A percentile compares a stretch with the other conserved stretches of the same genome.
These are phyloP conservation scores for Ceratocystis cacaofunesta DNA, from an alignment of 2,329 filamentous ascomycete species.

Conservation along the genomic window DNA sequence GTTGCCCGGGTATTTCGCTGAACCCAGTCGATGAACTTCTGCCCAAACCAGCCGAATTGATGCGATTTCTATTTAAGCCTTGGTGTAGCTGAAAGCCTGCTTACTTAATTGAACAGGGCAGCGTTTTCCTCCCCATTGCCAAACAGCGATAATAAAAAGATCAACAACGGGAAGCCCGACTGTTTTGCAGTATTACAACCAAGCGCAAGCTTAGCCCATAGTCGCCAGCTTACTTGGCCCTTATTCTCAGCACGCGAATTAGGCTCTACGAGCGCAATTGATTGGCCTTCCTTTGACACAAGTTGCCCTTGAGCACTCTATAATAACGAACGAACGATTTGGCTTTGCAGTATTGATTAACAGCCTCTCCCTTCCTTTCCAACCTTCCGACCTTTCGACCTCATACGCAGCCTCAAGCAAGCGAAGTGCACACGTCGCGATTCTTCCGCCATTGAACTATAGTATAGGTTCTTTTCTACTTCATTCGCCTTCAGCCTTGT, in stretches of 20 bases:
- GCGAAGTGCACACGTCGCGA: background rate
- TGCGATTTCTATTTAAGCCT: background rate
- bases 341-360: background rate
- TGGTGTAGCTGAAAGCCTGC: background rate
- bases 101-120: background rate
- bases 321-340: background rate
- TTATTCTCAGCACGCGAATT: background rate
- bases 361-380: background rate
- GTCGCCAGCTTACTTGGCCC: background rate
- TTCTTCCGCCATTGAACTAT: background rate
- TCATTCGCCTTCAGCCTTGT: conserved; percentile 1
- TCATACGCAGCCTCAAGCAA: background rate
- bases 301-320: background rate
- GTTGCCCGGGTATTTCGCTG: no score
- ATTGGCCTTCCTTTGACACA: background rate
- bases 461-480: background rate
- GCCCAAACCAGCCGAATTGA: no score
- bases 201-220: background rate
- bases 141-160: background rate
- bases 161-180: background rate
- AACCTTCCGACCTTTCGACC: no score
- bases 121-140: background rate
- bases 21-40: no score
- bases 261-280: background rate
- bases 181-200: background rate